Evolutionary conservation across 2,329 filamentous ascomycete species (phyloP).

Genomic region (Neopestalotiopsis clavispora): DNA sequence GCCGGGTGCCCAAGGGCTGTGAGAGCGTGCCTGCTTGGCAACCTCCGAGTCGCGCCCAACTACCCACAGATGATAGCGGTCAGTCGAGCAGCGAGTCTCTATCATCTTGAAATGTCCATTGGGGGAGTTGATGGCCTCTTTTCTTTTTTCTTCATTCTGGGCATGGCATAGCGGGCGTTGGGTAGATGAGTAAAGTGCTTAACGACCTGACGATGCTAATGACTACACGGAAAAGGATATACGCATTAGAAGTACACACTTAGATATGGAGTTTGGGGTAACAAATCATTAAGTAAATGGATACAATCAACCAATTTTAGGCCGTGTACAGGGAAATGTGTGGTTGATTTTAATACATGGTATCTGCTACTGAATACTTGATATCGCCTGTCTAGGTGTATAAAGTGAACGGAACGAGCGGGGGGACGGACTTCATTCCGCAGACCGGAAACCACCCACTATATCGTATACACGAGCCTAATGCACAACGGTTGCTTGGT

Average conservation of each 20-base stretch:
- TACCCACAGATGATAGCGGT: slow-evolving; percentile 26
- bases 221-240: slow-evolving; percentile 13
- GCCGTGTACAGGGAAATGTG: too few species aligned
- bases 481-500: not conserved
- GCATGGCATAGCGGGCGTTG: not conserved
- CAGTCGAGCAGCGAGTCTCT: slow-evolving; percentile 39
- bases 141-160: slow-evolving; percentile 2
- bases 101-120: not conserved
- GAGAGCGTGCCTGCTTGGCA: slow-evolving; percentile 52
- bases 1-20: slow-evolving; percentile 69
- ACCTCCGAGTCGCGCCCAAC: slow-evolving; percentile 22
- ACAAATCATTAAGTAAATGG: not conserved
- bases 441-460: not conserved
- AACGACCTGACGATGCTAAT: slow-evolving; percentile 7
- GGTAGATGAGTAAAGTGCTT: slow-evolving; percentile 9
- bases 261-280: not conserved
- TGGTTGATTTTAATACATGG: too few species aligned
- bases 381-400: too few species aligned
- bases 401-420: not conserved
- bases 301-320: too few species aligned
- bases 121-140: not conserved
- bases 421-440: not conserved
- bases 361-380: too few species aligned
- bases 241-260: not conserved
- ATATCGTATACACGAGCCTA: not conserved